Evolutionary conservation across 2,329 filamentous ascomycete species (phyloP).

Genomic region (Aureobasidium sp.): DNA sequence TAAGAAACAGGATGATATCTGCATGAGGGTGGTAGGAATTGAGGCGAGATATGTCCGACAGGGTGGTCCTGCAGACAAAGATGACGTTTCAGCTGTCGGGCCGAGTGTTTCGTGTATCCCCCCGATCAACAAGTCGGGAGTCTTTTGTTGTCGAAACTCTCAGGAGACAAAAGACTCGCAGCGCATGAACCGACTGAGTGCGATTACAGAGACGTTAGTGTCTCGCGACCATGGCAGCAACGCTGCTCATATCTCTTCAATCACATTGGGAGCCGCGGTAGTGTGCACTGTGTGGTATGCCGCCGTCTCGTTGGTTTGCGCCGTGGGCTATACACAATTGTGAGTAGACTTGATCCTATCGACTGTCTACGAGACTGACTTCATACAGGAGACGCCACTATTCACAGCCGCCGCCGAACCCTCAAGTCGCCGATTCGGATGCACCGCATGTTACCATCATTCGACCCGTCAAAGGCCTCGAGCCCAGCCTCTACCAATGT

Average conservation of each 20-base stretch:
- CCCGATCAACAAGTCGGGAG: not conserved
- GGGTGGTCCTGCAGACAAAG: not conserved
- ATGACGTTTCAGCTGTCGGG: constrained; percentile 2
- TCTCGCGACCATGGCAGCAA: constrained; percentile 10
- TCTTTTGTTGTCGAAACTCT: not conserved
- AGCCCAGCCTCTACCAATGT: constrained; percentile 86
- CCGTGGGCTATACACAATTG: constrained; percentile 12
- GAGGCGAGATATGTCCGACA: not conserved
- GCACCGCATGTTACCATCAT: constrained; percentile 84
- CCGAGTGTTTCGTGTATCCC: not conserved
- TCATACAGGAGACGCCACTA: constrained; percentile 48
- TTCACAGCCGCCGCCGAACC: constrained; percentile 34
- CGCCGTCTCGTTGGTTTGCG: constrained; percentile 15
- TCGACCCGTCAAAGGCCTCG: constrained; percentile 86
- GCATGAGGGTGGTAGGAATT: not conserved
- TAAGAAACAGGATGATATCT: no score
- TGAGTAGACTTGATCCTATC: not conserved
- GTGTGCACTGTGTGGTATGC: constrained; percentile 29
- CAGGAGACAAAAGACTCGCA: constrained; percentile 3
- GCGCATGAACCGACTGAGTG: constrained; percentile 24
- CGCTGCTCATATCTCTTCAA: constrained; percentile 19
- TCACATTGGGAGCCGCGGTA: constrained; percentile 23
- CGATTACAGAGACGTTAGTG: constrained; percentile 21
- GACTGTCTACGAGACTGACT: constrained; percentile 13
- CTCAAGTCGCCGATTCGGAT: constrained; percentile 26